Evolutionary conservation across 805 yeast genomes (phyloP).

Genomic region (Ascoidea tarda): DNA sequence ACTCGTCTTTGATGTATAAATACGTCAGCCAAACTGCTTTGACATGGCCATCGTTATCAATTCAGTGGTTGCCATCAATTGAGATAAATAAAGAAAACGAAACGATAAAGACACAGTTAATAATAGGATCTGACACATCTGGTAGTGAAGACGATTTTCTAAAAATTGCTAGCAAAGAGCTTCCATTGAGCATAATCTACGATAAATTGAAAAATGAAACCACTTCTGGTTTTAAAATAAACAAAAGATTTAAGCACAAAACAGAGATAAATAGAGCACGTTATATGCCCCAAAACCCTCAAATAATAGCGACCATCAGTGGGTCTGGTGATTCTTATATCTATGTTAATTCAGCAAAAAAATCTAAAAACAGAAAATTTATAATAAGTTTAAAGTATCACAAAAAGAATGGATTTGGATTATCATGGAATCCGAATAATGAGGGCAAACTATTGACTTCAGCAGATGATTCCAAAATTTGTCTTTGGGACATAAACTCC

Average conservation of each 20-base stretch:
- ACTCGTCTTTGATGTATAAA: constrained; percentile 72
- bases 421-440: constrained; percentile 43
- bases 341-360: constrained; percentile 25
- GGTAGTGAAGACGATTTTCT: constrained; percentile 54
- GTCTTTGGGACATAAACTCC: constrained; percentile 37
- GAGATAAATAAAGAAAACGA: constrained; percentile 14
- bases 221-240: constrained; percentile 33
- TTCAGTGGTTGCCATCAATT: constrained; percentile 57
- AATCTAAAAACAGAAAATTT: constrained; percentile 15
- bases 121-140: constrained; percentile 64
- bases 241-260: constrained; percentile 40
- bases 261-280: constrained; percentile 66
- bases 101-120: constrained; percentile 32
- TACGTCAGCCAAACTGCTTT: constrained; percentile 69
- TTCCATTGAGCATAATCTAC: constrained; percentile 30
- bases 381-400: constrained; percentile 32
- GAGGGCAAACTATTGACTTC: constrained; percentile 41
- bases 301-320: constrained; percentile 47
- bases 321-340: constrained; percentile 50
- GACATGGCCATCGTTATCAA: constrained; percentile 71
- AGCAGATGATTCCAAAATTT: constrained; percentile 54
- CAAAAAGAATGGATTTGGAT: constrained; percentile 58
- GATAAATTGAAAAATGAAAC: constrained; percentile 26
- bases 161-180: constrained; percentile 46
- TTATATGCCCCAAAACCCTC: constrained; percentile 46